Base-by-base conservation (phyloP, 805 yeast species). In the Grigorovia transvaalensis region DNA sequence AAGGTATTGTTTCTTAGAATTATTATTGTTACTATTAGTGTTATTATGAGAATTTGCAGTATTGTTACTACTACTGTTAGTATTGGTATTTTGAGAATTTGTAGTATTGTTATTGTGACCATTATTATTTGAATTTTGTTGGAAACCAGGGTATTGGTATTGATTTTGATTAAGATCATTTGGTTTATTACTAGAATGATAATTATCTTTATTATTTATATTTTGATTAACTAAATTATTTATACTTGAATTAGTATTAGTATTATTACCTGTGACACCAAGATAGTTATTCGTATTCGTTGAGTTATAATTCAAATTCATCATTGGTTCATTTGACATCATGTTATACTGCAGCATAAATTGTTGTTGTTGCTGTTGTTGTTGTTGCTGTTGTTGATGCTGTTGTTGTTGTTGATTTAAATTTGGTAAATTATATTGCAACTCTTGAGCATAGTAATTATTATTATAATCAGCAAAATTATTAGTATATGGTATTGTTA, bases 131-230 rank as follows among this genome's bases (percentile, higher is more conserved):
- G 38, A 33, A 33, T 13, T 13, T 8, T 53, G 52, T 44, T 51
- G 56, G 52, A 57, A 57, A 8, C 61, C 61, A 9, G 61, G 61
- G 35, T 56, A 57, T 45, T 56, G 56, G 47, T 57, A 57, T 27
- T 44, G 46, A 23, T 44, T 23, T 29, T 2, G 52, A 33, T 33
- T 33, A 11, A 5, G 15, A 33, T 33, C 38, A 33, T 13, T 33
- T 9, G 38, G 8, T 33, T 33, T 33, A 33, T 33, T 33, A 11
- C 38, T 33, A 9, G 38, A 33, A 13, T 33, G 38, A 33, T 33
- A 33, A 33, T 13, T 33, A 33, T 33, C 38, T 33, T 33, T 33
- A 33, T 13, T 33, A 33, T 33, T 33, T 33, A 33, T 33, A 33
- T 33, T 33, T 33, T 33, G 38, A 33, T 13, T 33, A 11, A 33